Evolutionary conservation across 2,329 filamentous ascomycete species (phyloP), one percentile per base, ranked within the genome.

Genomic region (Camillea tinctor): DNA sequence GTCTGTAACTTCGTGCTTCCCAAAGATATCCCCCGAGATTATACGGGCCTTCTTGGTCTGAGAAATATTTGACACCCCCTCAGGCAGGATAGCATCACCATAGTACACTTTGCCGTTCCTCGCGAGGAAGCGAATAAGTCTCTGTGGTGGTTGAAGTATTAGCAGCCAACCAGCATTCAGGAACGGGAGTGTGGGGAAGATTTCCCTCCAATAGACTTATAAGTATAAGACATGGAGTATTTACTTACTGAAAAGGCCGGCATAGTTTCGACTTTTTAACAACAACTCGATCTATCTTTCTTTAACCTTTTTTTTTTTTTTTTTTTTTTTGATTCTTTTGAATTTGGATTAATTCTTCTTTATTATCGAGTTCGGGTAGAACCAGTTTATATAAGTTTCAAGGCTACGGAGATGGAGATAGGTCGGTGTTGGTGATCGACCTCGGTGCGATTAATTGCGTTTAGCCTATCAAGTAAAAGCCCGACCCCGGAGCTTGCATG

Each of bases 121-220:
- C 68, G 88, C 86, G 8, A 91, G 82, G 76, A 92, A 93, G 56
- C 90, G 87, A 66, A 93, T 79, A 48, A 93, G 86, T 69, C 88
- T 85, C 86, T 91, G 69, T 36, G 26, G 57, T 55, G 40, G 50
- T 26, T 24, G 17, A 53, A n/a, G 52, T 52, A 61, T 58, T 19
- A 57, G 57, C 23, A 50, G 52, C 3, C 50, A 48, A 22, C 19
- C n/a, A n/a, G 54, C 26, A 11, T 26, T 15, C 11, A 24, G 22
- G 11, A 49, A 54, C 15, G 9, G 15, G 40, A 20, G n/a, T 20
- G 20, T 20, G 50, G 48, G 50, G 54, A 22, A 20, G 20, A 13
- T 24, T 9, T 30, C 26, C 26, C 26, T 30, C 26, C 26, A 7
- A 21, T 4, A 24, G 22, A 6, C 21, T 52, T 17, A 17, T 22